Base-by-base conservation (phyloP, 1,284 basidiomycete genomes). In the Anthracocystis setariae region DNA sequence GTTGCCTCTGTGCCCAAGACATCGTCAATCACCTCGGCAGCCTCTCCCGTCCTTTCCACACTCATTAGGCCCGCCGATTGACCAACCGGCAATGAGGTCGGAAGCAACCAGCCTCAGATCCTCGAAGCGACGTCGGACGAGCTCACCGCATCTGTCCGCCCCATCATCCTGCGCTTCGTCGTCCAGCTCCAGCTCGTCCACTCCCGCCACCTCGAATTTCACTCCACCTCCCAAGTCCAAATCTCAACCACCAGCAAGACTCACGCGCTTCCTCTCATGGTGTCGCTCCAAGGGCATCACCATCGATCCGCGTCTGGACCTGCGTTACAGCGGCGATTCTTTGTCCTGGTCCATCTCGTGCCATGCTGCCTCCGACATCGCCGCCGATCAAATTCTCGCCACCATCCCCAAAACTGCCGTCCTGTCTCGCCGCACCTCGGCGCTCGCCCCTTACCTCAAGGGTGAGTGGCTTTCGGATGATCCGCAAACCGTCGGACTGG, bases 361-460 rank as follows among this genome's bases (percentile, higher is more conserved):
- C 27, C 62, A 65, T 42, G 62, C 68, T 8, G 38, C 24, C 5
- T 5, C 43, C 24, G 3, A 33, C 18, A 54, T 71, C 27, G 25
- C 39, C 4, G 8, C 15, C 25, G 68, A 71, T 15, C 32, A 17
- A 5, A 54, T 61, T 24, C 37, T 72, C 12, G 62, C 52, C 1
- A 61, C 58, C 5, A 66, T 75, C 20, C 69, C 73, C 5, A 75
- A 73, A 38, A 29, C 42, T 18, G 64, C 73, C 37, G 57, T 76
- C 15, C 60, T 76, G 0, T 76, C 74, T 3, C 56, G 59, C 42
- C 50, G 59, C 33, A 73, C 59, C 1, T 73, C 71, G 0, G 59
- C 59, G 7, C 67, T 76, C 2, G 38, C 66, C 0, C 35, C 35
- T 0, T n/a, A 46, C 3, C 56, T 70, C 23, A 40, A 21, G 15